Evolutionary conservation across 768 basidiomycete species (phyloP).

Genomic region (Rhodotorula paludigena): DNA sequence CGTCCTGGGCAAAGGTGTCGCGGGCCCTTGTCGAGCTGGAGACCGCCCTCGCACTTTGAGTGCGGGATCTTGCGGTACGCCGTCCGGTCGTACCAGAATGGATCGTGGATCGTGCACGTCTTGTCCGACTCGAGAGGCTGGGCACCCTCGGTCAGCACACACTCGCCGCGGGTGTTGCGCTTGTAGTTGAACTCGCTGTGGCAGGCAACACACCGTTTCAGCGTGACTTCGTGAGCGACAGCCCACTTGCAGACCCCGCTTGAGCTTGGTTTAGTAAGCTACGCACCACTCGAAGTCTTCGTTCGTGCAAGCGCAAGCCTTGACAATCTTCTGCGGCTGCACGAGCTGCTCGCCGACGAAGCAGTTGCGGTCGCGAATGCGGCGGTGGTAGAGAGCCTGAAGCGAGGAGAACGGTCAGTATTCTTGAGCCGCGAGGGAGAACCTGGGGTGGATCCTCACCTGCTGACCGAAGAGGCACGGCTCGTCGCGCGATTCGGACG

Average conservation of each 20-base stretch:
- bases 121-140: slow-evolving; percentile 58
- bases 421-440: no score
- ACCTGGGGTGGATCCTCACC: slow-evolving; percentile 50
- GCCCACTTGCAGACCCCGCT: no score
- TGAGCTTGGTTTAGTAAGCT: no score
- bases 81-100: slow-evolving; percentile 91
- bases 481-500: slow-evolving; percentile 80
- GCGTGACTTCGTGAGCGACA: not conserved
- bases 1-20: slow-evolving; percentile 74
- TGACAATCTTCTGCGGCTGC: slow-evolving; percentile 56
- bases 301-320: slow-evolving; percentile 66
- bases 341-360: slow-evolving; percentile 67
- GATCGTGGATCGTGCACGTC: slow-evolving; percentile 58
- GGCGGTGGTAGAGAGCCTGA: slow-evolving; percentile 85
- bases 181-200: slow-evolving; percentile 89
- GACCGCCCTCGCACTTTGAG: slow-evolving; percentile 77
- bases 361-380: slow-evolving; percentile 71
- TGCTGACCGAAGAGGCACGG: slow-evolving; percentile 86
- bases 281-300: slow-evolving; percentile 91
- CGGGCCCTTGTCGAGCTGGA: slow-evolving; percentile 68
- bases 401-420: slow-evolving; percentile 1
- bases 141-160: slow-evolving; percentile 70
- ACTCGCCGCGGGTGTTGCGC: slow-evolving; percentile 63
- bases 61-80: slow-evolving; percentile 83
- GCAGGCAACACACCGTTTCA: not conserved